Evolutionary conservation across 345 rosid species (phyloP).

Genomic region (Eucalyptus globulus): DNA sequence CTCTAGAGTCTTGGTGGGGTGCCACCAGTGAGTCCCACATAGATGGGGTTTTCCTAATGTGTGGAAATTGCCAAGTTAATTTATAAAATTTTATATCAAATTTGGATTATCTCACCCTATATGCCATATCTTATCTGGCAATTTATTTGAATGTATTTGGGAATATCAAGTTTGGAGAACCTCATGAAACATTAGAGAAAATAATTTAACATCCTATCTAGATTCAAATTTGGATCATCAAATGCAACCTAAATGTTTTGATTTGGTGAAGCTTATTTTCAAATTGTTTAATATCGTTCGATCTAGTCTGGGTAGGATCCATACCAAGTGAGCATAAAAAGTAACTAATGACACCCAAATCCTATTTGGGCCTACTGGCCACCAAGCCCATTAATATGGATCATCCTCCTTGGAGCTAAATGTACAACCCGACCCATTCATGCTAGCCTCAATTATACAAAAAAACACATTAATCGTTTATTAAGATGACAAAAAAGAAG

Average conservation of each 20-base stretch:
- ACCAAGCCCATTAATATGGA: neutral
- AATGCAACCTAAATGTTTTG: neutral
- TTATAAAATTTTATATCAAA: too few relatives aligned
- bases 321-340: neutral
- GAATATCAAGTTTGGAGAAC: neutral
- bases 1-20: neutral
- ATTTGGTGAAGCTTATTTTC: neutral
- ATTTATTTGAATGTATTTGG: rapidly evolving
- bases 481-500: neutral
- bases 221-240: neutral
- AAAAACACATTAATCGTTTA: neutral
- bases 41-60: neutral
- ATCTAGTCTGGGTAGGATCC: rapidly evolving
- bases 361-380: neutral
- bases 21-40: neutral
- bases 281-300: neutral
- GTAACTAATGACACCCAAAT: neutral
- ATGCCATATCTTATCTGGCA: neutral
- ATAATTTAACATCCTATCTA: too few relatives aligned
- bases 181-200: neutral
- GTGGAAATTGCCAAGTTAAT: neutral
- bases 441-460: neutral
- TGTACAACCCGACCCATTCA: neutral
- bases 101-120: neutral
- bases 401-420: neutral